phyloP scores from a whole-genome alignment of 495 filamentous ascomycete species.

The Annulohypoxylon moriforme region DNA sequence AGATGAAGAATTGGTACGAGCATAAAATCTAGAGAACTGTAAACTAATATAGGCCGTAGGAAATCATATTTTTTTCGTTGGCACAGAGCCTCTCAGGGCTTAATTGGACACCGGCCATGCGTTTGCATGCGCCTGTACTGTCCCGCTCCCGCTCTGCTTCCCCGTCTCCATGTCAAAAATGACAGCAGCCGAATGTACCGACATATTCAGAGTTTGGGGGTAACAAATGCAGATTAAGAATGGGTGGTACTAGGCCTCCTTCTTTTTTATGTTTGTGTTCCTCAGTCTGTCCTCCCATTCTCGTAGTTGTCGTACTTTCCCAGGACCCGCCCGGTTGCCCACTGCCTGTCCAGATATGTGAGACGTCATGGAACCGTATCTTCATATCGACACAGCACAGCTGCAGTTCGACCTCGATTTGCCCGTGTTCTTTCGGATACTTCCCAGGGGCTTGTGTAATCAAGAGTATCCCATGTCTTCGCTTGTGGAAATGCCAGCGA shows the following conservation, averaged over 20 bases:
- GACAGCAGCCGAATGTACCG: slow-evolving; percentile 40
- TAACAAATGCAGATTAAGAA: slow-evolving; percentile 17
- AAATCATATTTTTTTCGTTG: background rate
- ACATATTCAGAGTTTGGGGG: slow-evolving; percentile 15
- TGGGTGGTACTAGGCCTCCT: slow-evolving; percentile 21
- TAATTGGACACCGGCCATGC: slow-evolving; percentile 29
- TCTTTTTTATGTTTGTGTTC: slow-evolving; percentile 42
- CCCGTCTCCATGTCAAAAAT: slow-evolving; percentile 37
- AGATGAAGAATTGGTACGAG: background rate
- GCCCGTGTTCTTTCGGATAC: slow-evolving; percentile 18
- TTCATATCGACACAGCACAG: slow-evolving; percentile 21
- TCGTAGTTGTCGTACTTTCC: slow-evolving; percentile 27
- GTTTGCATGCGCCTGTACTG: slow-evolving; percentile 44
- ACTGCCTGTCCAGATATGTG: slow-evolving; percentile 31
- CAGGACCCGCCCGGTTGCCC: slow-evolving; percentile 37
- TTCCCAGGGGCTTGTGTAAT: slow-evolving; percentile 22
- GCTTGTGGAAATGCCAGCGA: slow-evolving; percentile 13
- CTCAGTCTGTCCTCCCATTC: slow-evolving; percentile 34
- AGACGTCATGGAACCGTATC: slow-evolving; percentile 38
- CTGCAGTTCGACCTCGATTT: slow-evolving; percentile 18
- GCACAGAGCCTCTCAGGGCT: background rate
- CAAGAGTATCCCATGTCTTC: slow-evolving; percentile 13
- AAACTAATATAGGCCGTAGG: background rate
- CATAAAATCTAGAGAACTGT: background rate
- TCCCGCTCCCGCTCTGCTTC: slow-evolving; percentile 32